phyloP scores from a whole-genome alignment of 495 filamentous ascomycete genomes.

The Apodospora peruviana region DNA sequence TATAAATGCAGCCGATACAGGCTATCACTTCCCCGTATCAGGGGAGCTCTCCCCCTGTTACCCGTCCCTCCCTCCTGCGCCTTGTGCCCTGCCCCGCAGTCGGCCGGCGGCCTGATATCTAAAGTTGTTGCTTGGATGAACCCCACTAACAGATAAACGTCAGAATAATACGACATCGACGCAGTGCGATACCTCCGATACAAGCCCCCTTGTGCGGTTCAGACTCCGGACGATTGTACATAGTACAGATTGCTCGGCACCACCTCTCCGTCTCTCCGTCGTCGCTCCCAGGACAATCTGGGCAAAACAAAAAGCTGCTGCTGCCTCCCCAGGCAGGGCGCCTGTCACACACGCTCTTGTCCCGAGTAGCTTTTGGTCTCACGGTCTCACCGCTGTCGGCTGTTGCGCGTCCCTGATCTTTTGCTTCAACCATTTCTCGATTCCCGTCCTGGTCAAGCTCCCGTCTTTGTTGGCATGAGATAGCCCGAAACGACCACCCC shows the following conservation, averaged over 20 bases:
- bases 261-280: conserved; percentile 18
- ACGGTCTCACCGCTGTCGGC: conserved; percentile 6
- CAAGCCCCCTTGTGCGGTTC: too few relatives aligned
- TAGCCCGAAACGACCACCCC: too few relatives aligned
- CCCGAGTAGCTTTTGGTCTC: neutral
- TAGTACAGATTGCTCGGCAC: too few relatives aligned
- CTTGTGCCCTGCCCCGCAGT: conserved; percentile 16
- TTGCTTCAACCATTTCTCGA: neutral
- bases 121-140: conserved; percentile 6
- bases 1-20: too few relatives aligned
- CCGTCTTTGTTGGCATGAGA: neutral
- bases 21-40: too few relatives aligned
- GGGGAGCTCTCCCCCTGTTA: too few relatives aligned
- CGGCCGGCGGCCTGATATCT: neutral
- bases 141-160: conserved; percentile 34
- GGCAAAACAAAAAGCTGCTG: neutral
- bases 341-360: neutral
- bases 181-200: conserved; percentile 5
- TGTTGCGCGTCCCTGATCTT: neutral
- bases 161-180: conserved; percentile 21
- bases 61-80: too few relatives aligned
- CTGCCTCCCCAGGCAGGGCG: neutral
- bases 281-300: conserved; percentile 1
- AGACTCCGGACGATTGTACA: too few relatives aligned
- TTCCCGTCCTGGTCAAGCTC: neutral